These are phyloP conservation scores for Lasiosphaeriaceae sp. DNA, from an alignment of 495 filamentous ascomycete species.

Conservation along the genomic window DNA sequence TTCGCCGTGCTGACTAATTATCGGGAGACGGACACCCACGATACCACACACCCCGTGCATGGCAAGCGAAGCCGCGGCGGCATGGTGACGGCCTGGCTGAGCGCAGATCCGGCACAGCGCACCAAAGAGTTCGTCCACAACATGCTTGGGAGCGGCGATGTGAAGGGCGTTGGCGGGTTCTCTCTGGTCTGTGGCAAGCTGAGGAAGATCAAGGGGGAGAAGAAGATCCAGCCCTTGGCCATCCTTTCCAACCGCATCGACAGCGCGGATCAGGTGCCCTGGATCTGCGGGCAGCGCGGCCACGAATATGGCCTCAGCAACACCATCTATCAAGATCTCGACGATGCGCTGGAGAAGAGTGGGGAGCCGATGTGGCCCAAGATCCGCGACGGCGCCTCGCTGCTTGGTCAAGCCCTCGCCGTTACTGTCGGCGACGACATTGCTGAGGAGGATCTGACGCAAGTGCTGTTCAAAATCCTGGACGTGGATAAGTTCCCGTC, in stretches of 20 bases:
- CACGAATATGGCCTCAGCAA: constrained; percentile 82
- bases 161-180: constrained; percentile 83
- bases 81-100: constrained; percentile 88
- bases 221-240: constrained; percentile 63
- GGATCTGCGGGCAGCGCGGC: constrained; percentile 62
- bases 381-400: constrained; percentile 54
- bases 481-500: constrained; percentile 68
- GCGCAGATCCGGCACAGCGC: constrained; percentile 39
- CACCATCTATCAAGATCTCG: constrained; percentile 64
- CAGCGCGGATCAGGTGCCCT: constrained; percentile 56
- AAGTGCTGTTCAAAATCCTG: constrained; percentile 65
- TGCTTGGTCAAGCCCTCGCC: constrained; percentile 39
- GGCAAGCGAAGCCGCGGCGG: constrained; percentile 70
- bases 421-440: constrained; percentile 40
- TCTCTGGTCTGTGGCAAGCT: constrained; percentile 84
- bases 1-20: constrained; percentile 94
- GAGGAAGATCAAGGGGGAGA: constrained; percentile 29
- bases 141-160: constrained; percentile 62
- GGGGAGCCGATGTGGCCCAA: constrained; percentile 66
- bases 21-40: constrained; percentile 63
- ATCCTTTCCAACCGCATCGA: constrained; percentile 87
- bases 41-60: constrained; percentile 47
- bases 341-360: constrained; percentile 2
- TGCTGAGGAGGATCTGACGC: constrained; percentile 63
- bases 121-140: constrained; percentile 64